Conservation (phyloP, 352 stramenopile genomes). For the Phytophthora sojae region DNA sequence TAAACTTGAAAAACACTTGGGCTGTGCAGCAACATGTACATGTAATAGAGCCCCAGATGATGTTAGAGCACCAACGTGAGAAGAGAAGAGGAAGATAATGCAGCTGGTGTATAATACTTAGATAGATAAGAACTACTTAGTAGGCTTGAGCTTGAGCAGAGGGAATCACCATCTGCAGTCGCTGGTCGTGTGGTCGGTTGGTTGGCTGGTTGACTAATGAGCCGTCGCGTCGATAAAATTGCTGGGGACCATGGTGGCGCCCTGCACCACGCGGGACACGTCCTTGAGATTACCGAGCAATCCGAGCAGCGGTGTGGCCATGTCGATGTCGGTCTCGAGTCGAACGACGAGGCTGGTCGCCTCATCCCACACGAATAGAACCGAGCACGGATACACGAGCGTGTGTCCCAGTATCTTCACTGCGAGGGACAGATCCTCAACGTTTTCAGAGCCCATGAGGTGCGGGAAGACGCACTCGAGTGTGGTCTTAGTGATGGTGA, state of each 20-base stretch:
- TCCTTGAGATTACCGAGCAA: conserved; percentile 38
- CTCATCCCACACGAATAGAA: conserved; percentile 50
- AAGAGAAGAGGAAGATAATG: not conserved
- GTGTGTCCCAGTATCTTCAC: conserved; percentile 41
- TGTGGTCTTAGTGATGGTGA: conserved; percentile 43
- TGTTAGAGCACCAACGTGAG: not conserved
- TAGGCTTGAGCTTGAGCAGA: not conserved
- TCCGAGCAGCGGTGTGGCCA: conserved; percentile 31
- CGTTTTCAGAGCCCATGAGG: conserved; percentile 42
- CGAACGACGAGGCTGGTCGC: conserved; percentile 40
- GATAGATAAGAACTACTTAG: not conserved
- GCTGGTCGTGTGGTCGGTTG: not conserved
- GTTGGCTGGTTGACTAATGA: not conserved
- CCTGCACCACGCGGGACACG: conserved; percentile 31
- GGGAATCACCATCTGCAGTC: not conserved
- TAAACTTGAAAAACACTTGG: not conserved
- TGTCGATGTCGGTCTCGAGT: conserved; percentile 39
- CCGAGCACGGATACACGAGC: conserved; percentile 40
- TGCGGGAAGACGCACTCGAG: conserved; percentile 46
- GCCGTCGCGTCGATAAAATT: conserved; percentile 21
- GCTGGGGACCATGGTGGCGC: conserved; percentile 24
- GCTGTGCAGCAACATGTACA: not conserved
- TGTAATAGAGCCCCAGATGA: not conserved
- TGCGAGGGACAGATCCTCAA: conserved; percentile 38
- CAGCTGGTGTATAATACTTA: not conserved